Evolutionary conservation across 164 flowering plant genomes (phyloP).

Genomic region (Nelumbo lutea): DNA sequence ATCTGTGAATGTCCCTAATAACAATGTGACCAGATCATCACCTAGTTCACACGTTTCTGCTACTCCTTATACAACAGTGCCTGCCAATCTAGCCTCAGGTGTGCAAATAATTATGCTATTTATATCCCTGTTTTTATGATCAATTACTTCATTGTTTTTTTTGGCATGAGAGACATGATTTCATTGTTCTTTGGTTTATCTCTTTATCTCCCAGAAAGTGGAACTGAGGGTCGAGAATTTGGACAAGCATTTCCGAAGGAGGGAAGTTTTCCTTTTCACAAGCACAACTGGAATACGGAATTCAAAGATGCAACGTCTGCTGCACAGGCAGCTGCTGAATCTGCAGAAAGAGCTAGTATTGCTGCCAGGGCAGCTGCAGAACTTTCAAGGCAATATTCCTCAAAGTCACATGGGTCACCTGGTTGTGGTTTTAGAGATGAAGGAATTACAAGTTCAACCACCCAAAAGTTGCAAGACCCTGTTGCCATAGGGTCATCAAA

Average conservation of each 20-base stretch:
- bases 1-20: slow-evolving; percentile 14
- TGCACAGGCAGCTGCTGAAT: slow-evolving; percentile 97
- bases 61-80: slow-evolving; percentile 12
- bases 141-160: background rate
- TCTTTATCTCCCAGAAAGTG: slow-evolving; percentile 26
- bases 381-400: slow-evolving; percentile 51
- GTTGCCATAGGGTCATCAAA: slow-evolving; percentile 1
- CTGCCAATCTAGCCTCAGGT: slow-evolving; percentile 40
- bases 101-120: background rate
- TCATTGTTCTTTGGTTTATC: background rate
- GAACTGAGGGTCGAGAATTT: slow-evolving; percentile 18
- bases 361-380: slow-evolving; percentile 98
- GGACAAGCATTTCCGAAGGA: slow-evolving; percentile 25
- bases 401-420: slow-evolving; percentile 30
- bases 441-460: slow-evolving; percentile 1
- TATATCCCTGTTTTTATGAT: background rate
- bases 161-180: slow-evolving; percentile 1
- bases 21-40: slow-evolving; percentile 26
- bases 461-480: slow-evolving; percentile 3
- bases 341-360: slow-evolving; percentile 90
- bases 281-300: slow-evolving; percentile 62
- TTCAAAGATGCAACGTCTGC: slow-evolving; percentile 94
- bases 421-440: slow-evolving; percentile 8
- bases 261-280: slow-evolving; percentile 19
- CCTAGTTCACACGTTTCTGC: slow-evolving; percentile 19